Conservation (phyloP, 2,329 filamentous ascomycete species). For the Microdochium bolleyi region DNA sequence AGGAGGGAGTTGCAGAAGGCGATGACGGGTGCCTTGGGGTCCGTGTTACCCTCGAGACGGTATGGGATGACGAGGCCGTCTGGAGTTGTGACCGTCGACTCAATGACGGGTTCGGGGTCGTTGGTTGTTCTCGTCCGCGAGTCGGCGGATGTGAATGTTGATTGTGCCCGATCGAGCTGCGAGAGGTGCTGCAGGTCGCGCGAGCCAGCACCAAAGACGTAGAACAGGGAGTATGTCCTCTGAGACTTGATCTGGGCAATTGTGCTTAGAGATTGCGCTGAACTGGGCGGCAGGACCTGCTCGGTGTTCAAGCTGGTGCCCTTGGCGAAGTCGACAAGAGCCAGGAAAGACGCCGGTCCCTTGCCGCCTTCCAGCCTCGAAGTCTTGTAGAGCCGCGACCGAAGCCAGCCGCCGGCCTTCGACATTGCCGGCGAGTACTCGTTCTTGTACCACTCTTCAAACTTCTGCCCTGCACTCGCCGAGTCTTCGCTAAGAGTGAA, state of each 20-base stretch:
- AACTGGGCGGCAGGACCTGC: slow-evolving; percentile 33
- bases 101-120: slow-evolving; percentile 43
- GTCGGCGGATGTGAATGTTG: slow-evolving; percentile 47
- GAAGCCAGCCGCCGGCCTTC: slow-evolving; percentile 71
- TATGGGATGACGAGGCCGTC: slow-evolving; percentile 67
- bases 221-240: slow-evolving; percentile 64
- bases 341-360: slow-evolving; percentile 49
- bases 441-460: slow-evolving; percentile 63
- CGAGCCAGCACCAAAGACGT: slow-evolving; percentile 70
- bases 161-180: slow-evolving; percentile 31
- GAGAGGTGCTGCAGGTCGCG: slow-evolving; percentile 57
- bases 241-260: slow-evolving; percentile 49
- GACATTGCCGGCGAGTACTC: slow-evolving; percentile 67
- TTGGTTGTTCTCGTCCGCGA: slow-evolving; percentile 46
- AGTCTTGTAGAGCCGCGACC: slow-evolving; percentile 63
- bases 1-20: slow-evolving; percentile 77
- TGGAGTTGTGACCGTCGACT: slow-evolving; percentile 58
- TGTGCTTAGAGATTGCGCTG: slow-evolving; percentile 47
- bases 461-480: slow-evolving; percentile 40
- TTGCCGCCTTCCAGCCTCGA: slow-evolving; percentile 50
- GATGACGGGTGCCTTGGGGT: slow-evolving; percentile 61
- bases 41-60: slow-evolving; percentile 63
- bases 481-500: slow-evolving; percentile 44
- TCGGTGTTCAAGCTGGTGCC: slow-evolving; percentile 50
- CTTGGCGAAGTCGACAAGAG: slow-evolving; percentile 65